Evolutionary conservation across 192 early-diverging fungal genomes (phyloP), one percentile per base, ranked within the genome.

Genomic region (Podila clonocystis): DNA sequence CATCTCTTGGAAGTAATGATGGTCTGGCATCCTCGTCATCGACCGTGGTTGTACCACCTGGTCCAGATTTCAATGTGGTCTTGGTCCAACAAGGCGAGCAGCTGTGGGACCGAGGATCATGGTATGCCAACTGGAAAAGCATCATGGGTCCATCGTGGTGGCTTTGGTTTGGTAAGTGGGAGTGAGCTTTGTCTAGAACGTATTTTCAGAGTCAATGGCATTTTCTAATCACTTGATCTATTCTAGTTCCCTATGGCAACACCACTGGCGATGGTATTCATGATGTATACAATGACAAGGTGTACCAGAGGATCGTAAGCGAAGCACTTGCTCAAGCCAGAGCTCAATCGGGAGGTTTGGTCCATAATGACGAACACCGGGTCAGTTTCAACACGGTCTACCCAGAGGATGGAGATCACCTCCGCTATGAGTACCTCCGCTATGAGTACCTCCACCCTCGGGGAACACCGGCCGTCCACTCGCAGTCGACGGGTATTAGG

Each of bases 101-200:
- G 33, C 26, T 88, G 9, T 88, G 82, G 70, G 68, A 86, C 60
- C 72, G 85, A 24, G 84, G 84, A n/a, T 65, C 71, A 12, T 78
- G 70, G 65, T 63, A 62, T 29, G 60, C 68, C 22, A 88, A 86
- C 55, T 88, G 85, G 85, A 82, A 74, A 58, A 72, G 76, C n/a
- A 79, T 86, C 49, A 88, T 88, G 87, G 87, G 85, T 20, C 31
- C 38, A 3, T 75, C 82, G 22, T 79, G 78, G 75, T 82, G 82
- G 75, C 71, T 85, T 9, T 88, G 87, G 85, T 88, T 86, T 75
- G 9, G 86, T 87, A 83, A 72, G 84, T 84, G 13, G 4, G 41
- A 45, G 41, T 68, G 28, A 31, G 1, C 31, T 15, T 9, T n/a
- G 33, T 30, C 8, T 17, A 12, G 3, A 9, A 1, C 29, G n/a